Evolutionary conservation across 352 stramenopile genomes (phyloP).

Genomic region (Phytophthora palmivora): DNA sequence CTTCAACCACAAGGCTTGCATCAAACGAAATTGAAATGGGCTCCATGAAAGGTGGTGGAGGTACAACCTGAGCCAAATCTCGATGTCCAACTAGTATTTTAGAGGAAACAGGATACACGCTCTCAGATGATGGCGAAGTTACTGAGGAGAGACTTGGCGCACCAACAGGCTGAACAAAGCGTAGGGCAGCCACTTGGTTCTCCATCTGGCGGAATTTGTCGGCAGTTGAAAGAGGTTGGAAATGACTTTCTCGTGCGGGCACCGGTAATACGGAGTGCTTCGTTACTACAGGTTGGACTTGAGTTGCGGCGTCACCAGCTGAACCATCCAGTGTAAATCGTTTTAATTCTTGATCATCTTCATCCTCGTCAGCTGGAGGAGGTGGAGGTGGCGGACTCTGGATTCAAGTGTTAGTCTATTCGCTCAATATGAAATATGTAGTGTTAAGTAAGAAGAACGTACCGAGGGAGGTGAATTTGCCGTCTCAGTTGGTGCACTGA

Average conservation of each 20-base stretch:
- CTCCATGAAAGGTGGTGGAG: slow-evolving; percentile 15
- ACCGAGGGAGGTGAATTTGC: slow-evolving; percentile 30
- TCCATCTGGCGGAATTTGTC: slow-evolving; percentile 51
- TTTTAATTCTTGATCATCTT: slow-evolving; percentile 39
- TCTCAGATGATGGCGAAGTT: slow-evolving; percentile 14
- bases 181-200: slow-evolving; percentile 40
- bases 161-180: slow-evolving; percentile 24
- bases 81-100: slow-evolving; percentile 6
- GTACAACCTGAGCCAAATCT: not conserved
- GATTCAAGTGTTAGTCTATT: slow-evolving; percentile 10
- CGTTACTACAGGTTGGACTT: not conserved
- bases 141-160: slow-evolving; percentile 10
- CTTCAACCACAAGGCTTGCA: slow-evolving; percentile 35
- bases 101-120: slow-evolving; percentile 23
- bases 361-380: slow-evolving; percentile 56
- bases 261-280: not conserved
- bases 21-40: slow-evolving; percentile 36
- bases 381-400: slow-evolving; percentile 61
- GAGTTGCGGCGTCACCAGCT: not conserved
- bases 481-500: not conserved
- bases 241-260: not conserved
- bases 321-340: slow-evolving; percentile 34
- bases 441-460: slow-evolving; percentile 3
- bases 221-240: slow-evolving; percentile 7
- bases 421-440: no score